These are phyloP conservation scores for Petunia hybrid DNA, from an alignment of 305 asterid species.

Conservation along the genomic window DNA sequence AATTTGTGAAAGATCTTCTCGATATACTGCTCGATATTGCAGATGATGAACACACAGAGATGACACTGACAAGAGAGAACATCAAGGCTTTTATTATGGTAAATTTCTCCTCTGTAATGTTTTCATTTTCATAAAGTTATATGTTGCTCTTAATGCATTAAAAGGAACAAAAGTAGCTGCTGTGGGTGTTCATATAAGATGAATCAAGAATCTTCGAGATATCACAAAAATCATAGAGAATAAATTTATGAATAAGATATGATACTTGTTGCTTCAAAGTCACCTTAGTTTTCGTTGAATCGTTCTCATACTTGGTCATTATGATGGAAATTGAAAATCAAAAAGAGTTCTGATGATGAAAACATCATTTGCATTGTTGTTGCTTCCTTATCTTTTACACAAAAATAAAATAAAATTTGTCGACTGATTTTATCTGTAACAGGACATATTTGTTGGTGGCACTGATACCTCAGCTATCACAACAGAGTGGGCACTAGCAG, in stretches of 20 bases:
- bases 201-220: background rate
- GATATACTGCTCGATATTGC: slow-evolving; percentile 68
- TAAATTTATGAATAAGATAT: background rate
- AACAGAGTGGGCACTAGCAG: slow-evolving; percentile 53
- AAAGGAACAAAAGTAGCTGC: background rate
- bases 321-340: too few species aligned
- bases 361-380: too few species aligned
- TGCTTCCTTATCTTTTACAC: too few species aligned
- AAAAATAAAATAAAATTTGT: too few species aligned
- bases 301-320: too few species aligned
- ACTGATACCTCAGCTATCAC: slow-evolving; percentile 53
- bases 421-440: background rate
- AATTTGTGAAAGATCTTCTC: slow-evolving; percentile 57
- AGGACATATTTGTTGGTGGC: slow-evolving; percentile 52
- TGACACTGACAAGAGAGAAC: slow-evolving; percentile 57
- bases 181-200: background rate
- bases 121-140: background rate
- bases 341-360: too few species aligned
- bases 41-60: slow-evolving; percentile 59
- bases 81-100: slow-evolving; percentile 76
- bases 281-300: too few species aligned
- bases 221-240: background rate
- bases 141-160: background rate
- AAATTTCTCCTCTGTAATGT: background rate
- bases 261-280: background rate